Evolutionary conservation across 768 basidiomycete species (phyloP).

Genomic region (Phylloporus arenicola): DNA sequence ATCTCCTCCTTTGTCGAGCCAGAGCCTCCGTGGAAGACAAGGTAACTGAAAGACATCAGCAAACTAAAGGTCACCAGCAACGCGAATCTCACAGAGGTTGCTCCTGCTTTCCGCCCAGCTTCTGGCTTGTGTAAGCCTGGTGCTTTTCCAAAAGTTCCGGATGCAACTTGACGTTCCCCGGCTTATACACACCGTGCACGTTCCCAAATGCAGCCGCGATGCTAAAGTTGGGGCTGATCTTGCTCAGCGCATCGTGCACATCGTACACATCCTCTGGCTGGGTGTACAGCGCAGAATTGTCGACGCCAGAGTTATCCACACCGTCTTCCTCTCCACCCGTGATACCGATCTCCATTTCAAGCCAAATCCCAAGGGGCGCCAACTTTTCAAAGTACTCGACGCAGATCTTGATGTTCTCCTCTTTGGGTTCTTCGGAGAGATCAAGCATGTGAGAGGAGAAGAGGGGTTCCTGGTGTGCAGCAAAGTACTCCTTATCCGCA

Average conservation of each 20-base stretch:
- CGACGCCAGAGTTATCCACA: slow-evolving; percentile 94
- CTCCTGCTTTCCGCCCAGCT: slow-evolving; percentile 55
- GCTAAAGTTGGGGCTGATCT: slow-evolving; percentile 89
- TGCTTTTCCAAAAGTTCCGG: slow-evolving; percentile 91
- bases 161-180: slow-evolving; percentile 91
- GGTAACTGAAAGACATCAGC: slow-evolving; percentile 52
- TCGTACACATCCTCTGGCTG: slow-evolving; percentile 96
- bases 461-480: slow-evolving; percentile 77
- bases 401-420: slow-evolving; percentile 91
- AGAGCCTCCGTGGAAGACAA: slow-evolving; percentile 99
- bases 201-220: slow-evolving; percentile 99
- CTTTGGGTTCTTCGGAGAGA: slow-evolving; percentile 87
- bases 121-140: slow-evolving; percentile 66
- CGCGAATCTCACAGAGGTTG: slow-evolving; percentile 71
- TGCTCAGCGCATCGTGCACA: slow-evolving; percentile 76
- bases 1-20: slow-evolving; percentile 97
- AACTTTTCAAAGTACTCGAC: slow-evolving; percentile 94
- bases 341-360: slow-evolving; percentile 99
- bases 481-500: slow-evolving; percentile 91
- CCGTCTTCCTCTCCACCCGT: slow-evolving; percentile 99
- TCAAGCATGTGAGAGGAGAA: slow-evolving; percentile 99
- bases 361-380: slow-evolving; percentile 88
- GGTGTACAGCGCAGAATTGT: slow-evolving; percentile 92
- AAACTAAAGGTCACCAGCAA: background rate
- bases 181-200: slow-evolving; percentile 99